These are phyloP conservation scores for Metschnikowia shivogae DNA, from an alignment of 805 yeast genomes.

Conservation along the genomic window DNA sequence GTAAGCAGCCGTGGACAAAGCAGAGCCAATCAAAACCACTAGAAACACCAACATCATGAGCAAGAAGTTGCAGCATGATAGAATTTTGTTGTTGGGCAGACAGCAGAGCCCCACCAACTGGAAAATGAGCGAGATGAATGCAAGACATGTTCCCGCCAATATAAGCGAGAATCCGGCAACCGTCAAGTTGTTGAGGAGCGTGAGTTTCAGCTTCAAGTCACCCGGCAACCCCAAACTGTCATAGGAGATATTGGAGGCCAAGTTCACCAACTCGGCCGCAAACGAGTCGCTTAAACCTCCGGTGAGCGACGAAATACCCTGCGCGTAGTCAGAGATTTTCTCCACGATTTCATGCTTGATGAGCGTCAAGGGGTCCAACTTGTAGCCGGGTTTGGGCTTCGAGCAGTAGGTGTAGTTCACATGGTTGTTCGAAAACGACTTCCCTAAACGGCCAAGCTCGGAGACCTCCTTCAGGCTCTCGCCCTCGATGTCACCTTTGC, in stretches of 20 bases:
- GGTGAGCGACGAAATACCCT: constrained; percentile 20
- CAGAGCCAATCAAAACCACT: constrained; percentile 44
- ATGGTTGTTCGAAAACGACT: constrained; percentile 25
- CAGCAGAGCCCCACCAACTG: constrained; percentile 40
- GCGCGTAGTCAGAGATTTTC: constrained; percentile 22
- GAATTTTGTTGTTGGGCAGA: constrained; percentile 43
- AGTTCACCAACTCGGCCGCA: constrained; percentile 9
- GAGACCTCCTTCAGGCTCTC: background rate
- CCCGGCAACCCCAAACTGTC: constrained; percentile 50
- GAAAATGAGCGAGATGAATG: constrained; percentile 47
- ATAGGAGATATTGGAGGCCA: constrained; percentile 18
- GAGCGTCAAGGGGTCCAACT: constrained; percentile 48
- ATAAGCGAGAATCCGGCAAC: constrained; percentile 51
- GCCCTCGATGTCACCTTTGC: constrained; percentile 28
- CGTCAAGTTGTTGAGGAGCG: constrained; percentile 43
- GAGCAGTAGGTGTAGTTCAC: constrained; percentile 48
- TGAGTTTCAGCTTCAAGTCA: constrained; percentile 43
- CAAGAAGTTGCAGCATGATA: constrained; percentile 42
- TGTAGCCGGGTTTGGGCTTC: constrained; percentile 50
- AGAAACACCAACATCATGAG: constrained; percentile 45
- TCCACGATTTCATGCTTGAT: constrained; percentile 31
- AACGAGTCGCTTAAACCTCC: constrained; percentile 9
- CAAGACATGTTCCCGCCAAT: constrained; percentile 28
- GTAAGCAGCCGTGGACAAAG: constrained; percentile 61
- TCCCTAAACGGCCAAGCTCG: constrained; percentile 14